Evolutionary conservation across 2,329 filamentous ascomycete species (phyloP).

Genomic region (Fusarium buharicum): DNA sequence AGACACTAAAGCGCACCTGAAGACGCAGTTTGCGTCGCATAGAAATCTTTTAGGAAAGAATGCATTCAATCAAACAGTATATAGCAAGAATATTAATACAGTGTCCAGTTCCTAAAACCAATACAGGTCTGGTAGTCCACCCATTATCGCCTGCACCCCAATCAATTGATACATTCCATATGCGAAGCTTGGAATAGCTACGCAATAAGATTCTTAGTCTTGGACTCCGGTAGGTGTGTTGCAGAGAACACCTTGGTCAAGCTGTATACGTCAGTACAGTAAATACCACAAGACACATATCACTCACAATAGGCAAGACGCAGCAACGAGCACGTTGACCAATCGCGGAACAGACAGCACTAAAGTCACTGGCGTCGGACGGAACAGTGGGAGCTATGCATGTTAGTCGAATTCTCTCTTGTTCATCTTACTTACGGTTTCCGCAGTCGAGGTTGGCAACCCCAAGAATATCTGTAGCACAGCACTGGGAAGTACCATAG

Average conservation of each 20-base stretch:
- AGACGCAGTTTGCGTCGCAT: too few relatives aligned
- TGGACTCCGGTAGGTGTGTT: constrained; percentile 48
- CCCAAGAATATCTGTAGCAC: constrained; percentile 69
- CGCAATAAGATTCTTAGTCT: constrained; percentile 29
- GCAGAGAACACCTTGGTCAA: constrained; percentile 52
- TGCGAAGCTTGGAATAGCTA: background rate
- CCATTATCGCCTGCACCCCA: background rate
- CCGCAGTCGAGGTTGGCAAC: constrained; percentile 67
- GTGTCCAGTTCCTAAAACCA: too few relatives aligned
- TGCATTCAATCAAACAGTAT: too few relatives aligned
- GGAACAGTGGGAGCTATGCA: constrained; percentile 48
- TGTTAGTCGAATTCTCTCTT: constrained; percentile 2
- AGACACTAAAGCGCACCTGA: too few relatives aligned
- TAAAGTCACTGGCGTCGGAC: constrained; percentile 55
- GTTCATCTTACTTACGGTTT: constrained; percentile 55
- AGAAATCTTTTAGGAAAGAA: too few relatives aligned
- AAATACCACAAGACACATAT: rapidly evolving
- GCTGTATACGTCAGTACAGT: constrained; percentile 9
- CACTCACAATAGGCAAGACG: constrained; percentile 58
- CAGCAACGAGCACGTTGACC: constrained; percentile 70
- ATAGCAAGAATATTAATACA: too few relatives aligned
- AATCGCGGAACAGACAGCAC: constrained; percentile 56
- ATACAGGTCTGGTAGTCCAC: too few relatives aligned
- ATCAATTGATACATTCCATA: constrained; percentile 1
- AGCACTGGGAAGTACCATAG: constrained; percentile 64